Percentiles rank a stretch among this genome's conserved stretches.
Conservation (phyloP, 2,329 filamentous ascomycete genomes). For the Verticillium zaregamsianum region DNA sequence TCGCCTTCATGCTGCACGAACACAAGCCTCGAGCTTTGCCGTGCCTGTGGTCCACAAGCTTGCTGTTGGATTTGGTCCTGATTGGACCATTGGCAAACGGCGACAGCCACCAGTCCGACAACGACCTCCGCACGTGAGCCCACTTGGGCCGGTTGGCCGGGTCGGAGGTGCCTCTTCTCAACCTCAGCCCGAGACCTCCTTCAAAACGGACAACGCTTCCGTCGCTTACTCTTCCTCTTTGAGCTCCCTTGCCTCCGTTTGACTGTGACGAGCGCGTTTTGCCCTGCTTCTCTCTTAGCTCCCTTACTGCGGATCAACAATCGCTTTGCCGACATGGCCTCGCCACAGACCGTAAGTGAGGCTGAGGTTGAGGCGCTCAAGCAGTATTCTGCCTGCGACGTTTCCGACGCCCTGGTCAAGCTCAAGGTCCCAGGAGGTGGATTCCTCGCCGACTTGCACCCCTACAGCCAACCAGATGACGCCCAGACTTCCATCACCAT, state of each 20-base stretch:
- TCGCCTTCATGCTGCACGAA: not conserved
- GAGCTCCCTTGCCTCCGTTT: not conserved
- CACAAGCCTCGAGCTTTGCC: not conserved
- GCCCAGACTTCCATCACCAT: conserved; percentile 28
- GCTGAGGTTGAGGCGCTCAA: conserved; percentile 17
- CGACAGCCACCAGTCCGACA: not conserved
- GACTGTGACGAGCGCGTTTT: not conserved
- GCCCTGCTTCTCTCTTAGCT: not conserved
- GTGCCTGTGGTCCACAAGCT: not conserved
- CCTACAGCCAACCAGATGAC: conserved; percentile 23
- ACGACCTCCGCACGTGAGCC: not conserved
- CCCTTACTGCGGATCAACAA: not conserved
- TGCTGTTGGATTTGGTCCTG: not conserved
- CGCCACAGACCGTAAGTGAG: not conserved
- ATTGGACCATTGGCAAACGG: not conserved
- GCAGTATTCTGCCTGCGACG: conserved; percentile 47
- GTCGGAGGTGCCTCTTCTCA: conserved; percentile 16
- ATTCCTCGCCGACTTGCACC: conserved; percentile 55
- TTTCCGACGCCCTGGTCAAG: conserved; percentile 70
- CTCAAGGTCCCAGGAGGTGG: conserved; percentile 63
- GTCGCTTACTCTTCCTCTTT: not conserved
- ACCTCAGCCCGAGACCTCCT: not conserved
- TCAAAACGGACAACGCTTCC: not conserved
- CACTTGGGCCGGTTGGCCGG: conserved; percentile 12
- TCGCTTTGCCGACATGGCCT: not conserved